Evolutionary conservation across 2,329 filamentous ascomycete species (phyloP), one percentile per base, ranked within the genome.

Genomic region (Paraconiothyrium brasiliense): DNA sequence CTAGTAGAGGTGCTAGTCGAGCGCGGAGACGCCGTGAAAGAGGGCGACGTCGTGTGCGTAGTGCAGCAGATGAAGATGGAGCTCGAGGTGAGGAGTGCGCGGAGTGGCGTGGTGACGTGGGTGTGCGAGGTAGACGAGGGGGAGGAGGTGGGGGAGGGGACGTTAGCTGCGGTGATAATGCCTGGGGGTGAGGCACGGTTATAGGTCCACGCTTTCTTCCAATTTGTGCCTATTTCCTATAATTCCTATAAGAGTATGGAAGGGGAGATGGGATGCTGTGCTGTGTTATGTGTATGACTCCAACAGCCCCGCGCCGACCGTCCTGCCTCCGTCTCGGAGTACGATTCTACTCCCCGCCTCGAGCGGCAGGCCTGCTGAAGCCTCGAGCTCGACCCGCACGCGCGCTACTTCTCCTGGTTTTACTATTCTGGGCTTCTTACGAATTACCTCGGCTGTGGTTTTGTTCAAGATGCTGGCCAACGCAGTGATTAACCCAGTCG

Each of bases 381-480:
- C 50, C 22, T 54, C 50, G 13, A 97, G 81, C 75, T 91, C 90
- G 30, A 98, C 87, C 59, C 88, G 84, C 1, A 97, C 86, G 61
- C 92, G 86, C 5, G 93, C 94, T 57, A 97, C 89, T 55, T 84
- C 87, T 0, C 88, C 93, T 0, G 93, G 92, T 76, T 92, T 90
- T 27, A 98, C 87, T 64, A 97, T 88, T 76, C 90, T 90, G 0
- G 94, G 93, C 73, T 89, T 93, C 83, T 92, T 96, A 84, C 94
- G 96, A 46, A 89, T 74, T 0, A 90, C 81, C n/a, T 86, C 84
- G 0, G 93, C 94, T 1, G 87, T 92, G 9, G 85, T 84, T 79
- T 96, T 96, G 77, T 97, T 92, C 47, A 98, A 78, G 1, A 89
- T 84, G 0, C 91, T 92, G 9, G 90, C 80, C 66, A 98, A 84